These are phyloP conservation scores for Nakazawaea wickerhamii DNA, from an alignment of 805 yeast genomes.

Conservation along the genomic window DNA sequence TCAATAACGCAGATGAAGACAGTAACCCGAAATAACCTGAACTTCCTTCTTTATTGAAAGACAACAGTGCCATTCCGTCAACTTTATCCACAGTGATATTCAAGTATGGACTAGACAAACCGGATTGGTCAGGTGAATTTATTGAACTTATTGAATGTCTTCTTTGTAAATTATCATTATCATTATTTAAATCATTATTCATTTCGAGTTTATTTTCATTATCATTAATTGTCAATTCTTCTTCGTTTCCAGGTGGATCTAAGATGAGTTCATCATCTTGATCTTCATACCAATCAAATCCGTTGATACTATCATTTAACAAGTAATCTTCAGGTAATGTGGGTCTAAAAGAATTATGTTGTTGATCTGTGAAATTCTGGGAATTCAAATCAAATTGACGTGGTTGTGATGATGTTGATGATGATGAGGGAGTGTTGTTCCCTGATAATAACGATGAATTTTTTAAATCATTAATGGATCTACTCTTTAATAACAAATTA, in stretches of 20 bases:
- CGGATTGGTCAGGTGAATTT: neutral
- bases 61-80: slow-evolving; percentile 66
- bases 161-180: neutral
- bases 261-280: slow-evolving; percentile 24
- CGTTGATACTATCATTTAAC: slow-evolving; percentile 30
- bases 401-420: slow-evolving; percentile 7
- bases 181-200: slow-evolving; percentile 16
- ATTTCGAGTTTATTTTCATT: slow-evolving; percentile 14
- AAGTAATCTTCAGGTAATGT: slow-evolving; percentile 23
- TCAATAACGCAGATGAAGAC: slow-evolving; percentile 50
- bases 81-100: slow-evolving; percentile 19
- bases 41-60: slow-evolving; percentile 39
- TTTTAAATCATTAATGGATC: slow-evolving; percentile 3
- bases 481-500: slow-evolving; percentile 16
- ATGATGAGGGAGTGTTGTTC: neutral
- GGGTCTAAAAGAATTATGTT: slow-evolving; percentile 15
- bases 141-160: neutral
- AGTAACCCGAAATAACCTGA: slow-evolving; percentile 61
- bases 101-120: slow-evolving; percentile 8
- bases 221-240: neutral
- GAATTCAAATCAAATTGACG: neutral
- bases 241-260: slow-evolving; percentile 2
- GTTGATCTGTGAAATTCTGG: neutral
- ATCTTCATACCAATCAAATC: slow-evolving; percentile 58
- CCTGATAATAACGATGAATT: slow-evolving; percentile 4